Evolutionary conservation across 2,329 filamentous ascomycete species (phyloP).

Genomic region (Colletotrichum sp.): DNA sequence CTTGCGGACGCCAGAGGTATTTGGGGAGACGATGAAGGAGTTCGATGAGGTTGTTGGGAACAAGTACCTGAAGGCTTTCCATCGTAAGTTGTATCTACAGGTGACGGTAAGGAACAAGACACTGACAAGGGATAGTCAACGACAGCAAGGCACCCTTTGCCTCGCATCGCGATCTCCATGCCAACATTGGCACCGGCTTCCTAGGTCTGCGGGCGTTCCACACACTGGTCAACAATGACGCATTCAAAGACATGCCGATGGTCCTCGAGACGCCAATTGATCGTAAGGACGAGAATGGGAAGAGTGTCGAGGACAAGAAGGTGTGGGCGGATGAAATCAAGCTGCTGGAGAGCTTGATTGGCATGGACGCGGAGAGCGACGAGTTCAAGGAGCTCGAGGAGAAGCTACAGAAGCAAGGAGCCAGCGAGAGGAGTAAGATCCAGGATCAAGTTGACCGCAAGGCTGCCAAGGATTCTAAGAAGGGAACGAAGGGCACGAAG

Average conservation of each 20-base stretch:
- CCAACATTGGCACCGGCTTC: slow-evolving; percentile 96
- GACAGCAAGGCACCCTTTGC: slow-evolving; percentile 90
- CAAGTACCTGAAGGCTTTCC: slow-evolving; percentile 82
- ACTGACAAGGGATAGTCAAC: slow-evolving; percentile 51
- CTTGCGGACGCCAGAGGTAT: slow-evolving; percentile 75
- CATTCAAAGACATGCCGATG: slow-evolving; percentile 83
- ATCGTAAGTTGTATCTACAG: slow-evolving; percentile 53
- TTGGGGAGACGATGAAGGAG: slow-evolving; percentile 72
- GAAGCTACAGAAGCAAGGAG: slow-evolving; percentile 71
- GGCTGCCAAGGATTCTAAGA: slow-evolving; percentile 61
- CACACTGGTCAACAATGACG: slow-evolving; percentile 82
- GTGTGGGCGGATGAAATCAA: slow-evolving; percentile 97
- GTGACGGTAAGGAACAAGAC: accelerated
- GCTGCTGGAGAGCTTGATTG: slow-evolving; percentile 85
- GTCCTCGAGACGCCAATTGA: slow-evolving; percentile 97
- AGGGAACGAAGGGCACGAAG: slow-evolving; percentile 36
- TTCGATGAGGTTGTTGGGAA: slow-evolving; percentile 82
- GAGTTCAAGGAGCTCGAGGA: slow-evolving; percentile 73
- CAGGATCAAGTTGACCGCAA: slow-evolving; percentile 83
- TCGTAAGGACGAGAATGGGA: slow-evolving; percentile 67
- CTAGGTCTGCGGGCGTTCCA: slow-evolving; percentile 90
- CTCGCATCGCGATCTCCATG: slow-evolving; percentile 87
- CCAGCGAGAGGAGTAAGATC: slow-evolving; percentile 74
- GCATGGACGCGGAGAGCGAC: slow-evolving; percentile 77
- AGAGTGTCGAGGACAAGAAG: slow-evolving; percentile 75